Percentiles rank a stretch among this genome's conserved stretches.
Conservation (phyloP, 2,329 filamentous ascomycete genomes). For the Neonectria magnoliae region DNA sequence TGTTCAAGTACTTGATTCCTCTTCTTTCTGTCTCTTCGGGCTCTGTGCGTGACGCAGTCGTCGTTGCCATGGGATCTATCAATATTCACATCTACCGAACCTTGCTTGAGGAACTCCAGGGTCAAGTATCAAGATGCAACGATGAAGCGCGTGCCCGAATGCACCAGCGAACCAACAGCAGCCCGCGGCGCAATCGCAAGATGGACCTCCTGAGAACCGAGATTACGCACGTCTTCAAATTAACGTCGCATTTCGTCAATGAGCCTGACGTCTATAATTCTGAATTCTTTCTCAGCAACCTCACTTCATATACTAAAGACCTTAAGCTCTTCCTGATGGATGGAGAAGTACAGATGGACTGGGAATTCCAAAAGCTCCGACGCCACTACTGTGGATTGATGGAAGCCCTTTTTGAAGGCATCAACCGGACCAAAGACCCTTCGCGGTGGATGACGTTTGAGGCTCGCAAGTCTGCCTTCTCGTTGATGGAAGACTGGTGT, state of each 20-base stretch:
- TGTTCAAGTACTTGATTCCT: constrained; percentile 93
- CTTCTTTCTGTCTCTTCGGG: constrained; percentile 82
- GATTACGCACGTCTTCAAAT: constrained; percentile 94
- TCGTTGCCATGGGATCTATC: constrained; percentile 91
- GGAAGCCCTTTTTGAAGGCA: constrained; percentile 91
- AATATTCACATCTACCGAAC: constrained; percentile 94
- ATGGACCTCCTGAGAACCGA: constrained; percentile 91
- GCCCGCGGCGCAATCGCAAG: constrained; percentile 80
- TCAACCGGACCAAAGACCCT: constrained; percentile 85
- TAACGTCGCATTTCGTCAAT: constrained; percentile 89
- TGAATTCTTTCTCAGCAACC: constrained; percentile 89
- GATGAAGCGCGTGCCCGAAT: constrained; percentile 88
- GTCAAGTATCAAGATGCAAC: constrained; percentile 85
- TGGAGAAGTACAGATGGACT: constrained; percentile 91
- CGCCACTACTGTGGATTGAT: constrained; percentile 95
- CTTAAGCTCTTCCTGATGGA: constrained; percentile 95
- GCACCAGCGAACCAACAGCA: constrained; percentile 87
- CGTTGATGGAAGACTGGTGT: constrained; percentile 99
- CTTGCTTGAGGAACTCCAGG: constrained; percentile 88
- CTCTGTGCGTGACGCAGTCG: constrained; percentile 88
- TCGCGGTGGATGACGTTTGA: constrained; percentile 98
- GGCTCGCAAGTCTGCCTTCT: constrained; percentile 92
- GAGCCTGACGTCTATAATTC: constrained; percentile 82
- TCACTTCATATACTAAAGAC: constrained; percentile 90
- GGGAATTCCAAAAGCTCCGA: constrained; percentile 90